Percentiles rank a stretch among this genome's conserved stretches.
Evolutionary conservation across 345 rosid species (phyloP).

Genomic region (Corchorus capsularis): DNA sequence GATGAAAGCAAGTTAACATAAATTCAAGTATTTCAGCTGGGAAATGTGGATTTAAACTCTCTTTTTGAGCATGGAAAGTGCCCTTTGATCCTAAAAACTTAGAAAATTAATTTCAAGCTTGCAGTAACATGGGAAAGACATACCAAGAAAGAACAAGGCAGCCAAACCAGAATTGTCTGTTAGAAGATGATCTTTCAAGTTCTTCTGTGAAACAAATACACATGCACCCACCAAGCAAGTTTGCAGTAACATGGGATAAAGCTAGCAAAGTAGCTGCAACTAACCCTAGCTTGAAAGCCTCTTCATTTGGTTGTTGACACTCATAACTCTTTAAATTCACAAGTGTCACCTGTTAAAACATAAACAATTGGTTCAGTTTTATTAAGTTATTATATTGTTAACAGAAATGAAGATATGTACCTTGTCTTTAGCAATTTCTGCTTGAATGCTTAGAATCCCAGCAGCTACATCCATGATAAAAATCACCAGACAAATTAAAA

Average conservation of each 20-base stretch:
- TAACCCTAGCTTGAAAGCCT: conserved; percentile 30
- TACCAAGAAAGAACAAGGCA: conserved; percentile 33
- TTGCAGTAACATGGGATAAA: conserved; percentile 23
- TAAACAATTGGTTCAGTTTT: not conserved
- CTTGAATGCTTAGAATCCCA: conserved; percentile 30
- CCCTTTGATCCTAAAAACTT: too few species aligned
- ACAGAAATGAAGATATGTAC: conserved; percentile 2
- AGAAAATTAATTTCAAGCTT: too few species aligned
- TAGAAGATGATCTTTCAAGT: conserved; percentile 26
- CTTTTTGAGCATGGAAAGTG: too few species aligned
- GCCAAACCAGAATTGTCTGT: conserved; percentile 25
- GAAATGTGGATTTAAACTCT: too few species aligned
- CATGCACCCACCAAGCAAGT: conserved; percentile 33
- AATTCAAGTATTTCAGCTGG: not conserved
- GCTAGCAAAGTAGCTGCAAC: conserved; percentile 29
- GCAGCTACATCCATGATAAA: conserved; percentile 31
- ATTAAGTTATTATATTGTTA: too few species aligned
- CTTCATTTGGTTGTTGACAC: conserved; percentile 18
- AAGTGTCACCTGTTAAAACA: not conserved
- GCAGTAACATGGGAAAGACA: not conserved
- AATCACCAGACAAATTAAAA: conserved; percentile 26
- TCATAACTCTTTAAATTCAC: not conserved
- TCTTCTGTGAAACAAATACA: conserved; percentile 25
- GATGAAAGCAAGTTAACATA: not conserved
- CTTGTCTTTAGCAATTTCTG: conserved; percentile 26